Conservation (phyloP, 2,329 filamentous ascomycete species). For the Trichoderma gracile region DNA sequence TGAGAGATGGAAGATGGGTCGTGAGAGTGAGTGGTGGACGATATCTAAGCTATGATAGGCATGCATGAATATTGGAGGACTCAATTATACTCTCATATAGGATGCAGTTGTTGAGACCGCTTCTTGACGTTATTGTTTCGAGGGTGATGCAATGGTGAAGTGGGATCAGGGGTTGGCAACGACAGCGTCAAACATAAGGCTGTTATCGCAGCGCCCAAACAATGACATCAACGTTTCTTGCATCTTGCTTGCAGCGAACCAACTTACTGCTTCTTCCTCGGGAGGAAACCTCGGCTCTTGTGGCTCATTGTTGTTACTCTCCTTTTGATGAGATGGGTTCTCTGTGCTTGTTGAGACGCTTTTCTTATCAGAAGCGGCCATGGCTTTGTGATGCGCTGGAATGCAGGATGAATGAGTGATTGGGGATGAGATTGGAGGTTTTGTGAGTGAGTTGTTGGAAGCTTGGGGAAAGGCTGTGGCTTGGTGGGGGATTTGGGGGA, state of each 20-base stretch:
- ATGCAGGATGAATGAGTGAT: neutral
- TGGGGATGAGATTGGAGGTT: neutral
- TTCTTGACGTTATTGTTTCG: too few species aligned
- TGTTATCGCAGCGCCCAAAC: neutral
- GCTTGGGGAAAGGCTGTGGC: neutral
- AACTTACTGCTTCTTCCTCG: constrained; percentile 57
- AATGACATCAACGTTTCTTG: neutral
- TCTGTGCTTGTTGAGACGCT: neutral
- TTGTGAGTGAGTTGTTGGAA: neutral
- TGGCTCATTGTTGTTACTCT: constrained; percentile 26
- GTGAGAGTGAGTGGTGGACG: neutral
- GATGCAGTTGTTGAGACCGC: neutral
- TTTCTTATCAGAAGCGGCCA: neutral
- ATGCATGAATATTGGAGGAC: too few species aligned
- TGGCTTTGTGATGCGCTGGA: neutral
- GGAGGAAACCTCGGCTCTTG: constrained; percentile 49
- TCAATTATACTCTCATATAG: too few species aligned
- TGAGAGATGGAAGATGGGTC: neutral
- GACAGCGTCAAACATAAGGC: neutral
- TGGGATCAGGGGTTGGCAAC: too few species aligned
- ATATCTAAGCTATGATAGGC: neutral
- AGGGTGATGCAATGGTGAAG: too few species aligned
- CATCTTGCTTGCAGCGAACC: too few species aligned
- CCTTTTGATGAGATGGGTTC: neutral
- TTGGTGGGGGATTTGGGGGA: neutral